Evolutionary conservation across 495 filamentous ascomycete genomes (phyloP).

Genomic region (Penicillium angulare): DNA sequence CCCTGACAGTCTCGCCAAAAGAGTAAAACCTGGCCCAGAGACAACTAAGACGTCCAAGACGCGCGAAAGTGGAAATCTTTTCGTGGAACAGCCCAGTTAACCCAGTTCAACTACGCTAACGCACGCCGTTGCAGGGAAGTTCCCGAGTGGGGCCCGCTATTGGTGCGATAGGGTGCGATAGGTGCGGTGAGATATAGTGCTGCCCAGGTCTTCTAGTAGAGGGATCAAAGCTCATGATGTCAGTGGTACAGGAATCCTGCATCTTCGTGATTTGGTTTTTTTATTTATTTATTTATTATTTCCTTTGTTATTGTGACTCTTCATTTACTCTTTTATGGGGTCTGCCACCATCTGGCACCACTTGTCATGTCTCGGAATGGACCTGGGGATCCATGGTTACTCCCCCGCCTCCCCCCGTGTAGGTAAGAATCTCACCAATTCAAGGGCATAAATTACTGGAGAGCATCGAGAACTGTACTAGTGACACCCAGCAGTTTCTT

Average conservation of each 20-base stretch:
- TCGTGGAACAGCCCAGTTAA: background rate
- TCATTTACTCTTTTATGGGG: background rate
- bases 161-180: slow-evolving; percentile 17
- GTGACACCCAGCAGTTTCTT: background rate
- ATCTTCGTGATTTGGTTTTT: too few species aligned
- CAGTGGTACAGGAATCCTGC: too few species aligned
- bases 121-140: slow-evolving; percentile 4
- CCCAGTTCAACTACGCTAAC: background rate
- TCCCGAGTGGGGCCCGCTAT: slow-evolving; percentile 5
- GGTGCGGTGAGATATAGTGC: too few species aligned
- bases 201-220: too few species aligned
- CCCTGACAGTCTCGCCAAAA: too few species aligned
- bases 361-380: slow-evolving; percentile 1
- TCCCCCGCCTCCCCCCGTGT: background rate
- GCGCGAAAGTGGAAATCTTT: background rate
- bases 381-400: slow-evolving; percentile 1
- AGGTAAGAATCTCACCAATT: background rate
- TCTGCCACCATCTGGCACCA: background rate
- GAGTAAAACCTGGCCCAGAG: too few species aligned
- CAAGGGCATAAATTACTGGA: too few species aligned
- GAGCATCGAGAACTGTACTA: background rate
- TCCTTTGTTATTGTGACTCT: too few species aligned
- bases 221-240: background rate
- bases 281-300: too few species aligned
- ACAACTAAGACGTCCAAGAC: too few species aligned